Evolutionary conservation across 2,329 filamentous ascomycete species (phyloP).

Genomic region (Sporothrix humicola): DNA sequence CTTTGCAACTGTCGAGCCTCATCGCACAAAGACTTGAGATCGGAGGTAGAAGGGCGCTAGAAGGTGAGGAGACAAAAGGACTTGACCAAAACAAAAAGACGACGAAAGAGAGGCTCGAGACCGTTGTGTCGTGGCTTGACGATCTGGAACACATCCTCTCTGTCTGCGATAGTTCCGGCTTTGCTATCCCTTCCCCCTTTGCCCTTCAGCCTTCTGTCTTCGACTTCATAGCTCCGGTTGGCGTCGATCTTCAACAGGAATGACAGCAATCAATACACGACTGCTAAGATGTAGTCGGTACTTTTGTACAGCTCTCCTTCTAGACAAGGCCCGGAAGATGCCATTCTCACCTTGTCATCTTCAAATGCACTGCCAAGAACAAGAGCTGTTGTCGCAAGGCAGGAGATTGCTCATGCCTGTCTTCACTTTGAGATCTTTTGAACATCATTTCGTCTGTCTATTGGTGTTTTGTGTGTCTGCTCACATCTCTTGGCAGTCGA

Average conservation of each 20-base stretch:
- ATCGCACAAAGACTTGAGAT: background rate
- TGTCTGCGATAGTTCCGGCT: background rate
- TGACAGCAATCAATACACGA: background rate
- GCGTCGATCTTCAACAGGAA: background rate
- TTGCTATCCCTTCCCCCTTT: background rate
- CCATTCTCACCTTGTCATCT: background rate
- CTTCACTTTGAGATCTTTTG: too few species aligned
- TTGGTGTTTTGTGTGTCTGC: too few species aligned
- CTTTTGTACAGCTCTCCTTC: background rate
- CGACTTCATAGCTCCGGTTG: background rate
- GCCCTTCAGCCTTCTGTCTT: background rate
- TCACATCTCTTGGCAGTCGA: too few species aligned
- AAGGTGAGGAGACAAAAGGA: background rate
- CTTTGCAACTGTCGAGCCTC: background rate
- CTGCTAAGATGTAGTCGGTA: background rate
- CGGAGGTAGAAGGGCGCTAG: constrained; percentile 15
- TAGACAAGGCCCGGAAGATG: background rate
- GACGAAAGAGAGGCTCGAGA: background rate
- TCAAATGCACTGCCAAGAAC: background rate
- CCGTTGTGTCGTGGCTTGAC: background rate
- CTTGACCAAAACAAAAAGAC: too few species aligned
- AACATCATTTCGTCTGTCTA: too few species aligned
- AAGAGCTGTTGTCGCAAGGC: too few species aligned
- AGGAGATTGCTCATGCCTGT: too few species aligned
- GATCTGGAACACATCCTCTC: background rate